Evolutionary conservation across 2,329 filamentous ascomycete genomes (phyloP).

Genomic region (Catunica adiposa): DNA sequence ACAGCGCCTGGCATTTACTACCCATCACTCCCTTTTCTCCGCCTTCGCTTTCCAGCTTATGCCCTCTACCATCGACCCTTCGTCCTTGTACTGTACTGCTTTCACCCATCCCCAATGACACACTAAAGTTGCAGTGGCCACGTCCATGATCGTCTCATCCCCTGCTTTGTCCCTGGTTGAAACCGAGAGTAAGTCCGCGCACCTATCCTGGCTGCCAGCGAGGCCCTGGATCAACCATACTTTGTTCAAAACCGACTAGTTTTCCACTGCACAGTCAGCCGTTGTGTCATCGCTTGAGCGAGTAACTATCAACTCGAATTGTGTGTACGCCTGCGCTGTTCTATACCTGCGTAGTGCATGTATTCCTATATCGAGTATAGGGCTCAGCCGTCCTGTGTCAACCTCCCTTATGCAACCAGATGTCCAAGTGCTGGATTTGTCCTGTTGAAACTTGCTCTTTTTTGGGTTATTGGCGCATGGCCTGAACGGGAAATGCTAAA

Average conservation of each 20-base stretch:
- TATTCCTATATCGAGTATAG: too few species aligned
- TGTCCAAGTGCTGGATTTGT: neutral
- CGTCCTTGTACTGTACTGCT: neutral
- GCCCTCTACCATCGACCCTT: neutral
- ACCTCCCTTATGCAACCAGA: neutral
- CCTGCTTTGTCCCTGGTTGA: neutral
- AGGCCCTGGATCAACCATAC: neutral
- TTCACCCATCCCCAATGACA: neutral
- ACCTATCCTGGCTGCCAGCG: conserved; percentile 1
- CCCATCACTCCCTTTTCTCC: neutral
- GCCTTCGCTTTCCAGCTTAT: neutral
- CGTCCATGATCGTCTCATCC: conserved; percentile 2
- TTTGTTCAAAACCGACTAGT: neutral
- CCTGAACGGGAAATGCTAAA: too few species aligned
- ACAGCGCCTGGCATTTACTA: neutral
- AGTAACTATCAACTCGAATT: too few species aligned
- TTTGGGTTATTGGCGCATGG: neutral
- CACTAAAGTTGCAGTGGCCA: neutral
- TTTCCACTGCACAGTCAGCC: neutral
- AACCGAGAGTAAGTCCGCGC: neutral
- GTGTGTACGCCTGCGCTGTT: neutral
- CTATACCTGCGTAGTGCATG: too few species aligned
- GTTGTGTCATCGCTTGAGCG: too few species aligned
- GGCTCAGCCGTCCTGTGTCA: neutral
- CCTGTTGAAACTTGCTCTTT: neutral